These are phyloP conservation scores for Zizania palustris DNA, from an alignment of 202 grass and related monocot genomes.

Conservation along the genomic window DNA sequence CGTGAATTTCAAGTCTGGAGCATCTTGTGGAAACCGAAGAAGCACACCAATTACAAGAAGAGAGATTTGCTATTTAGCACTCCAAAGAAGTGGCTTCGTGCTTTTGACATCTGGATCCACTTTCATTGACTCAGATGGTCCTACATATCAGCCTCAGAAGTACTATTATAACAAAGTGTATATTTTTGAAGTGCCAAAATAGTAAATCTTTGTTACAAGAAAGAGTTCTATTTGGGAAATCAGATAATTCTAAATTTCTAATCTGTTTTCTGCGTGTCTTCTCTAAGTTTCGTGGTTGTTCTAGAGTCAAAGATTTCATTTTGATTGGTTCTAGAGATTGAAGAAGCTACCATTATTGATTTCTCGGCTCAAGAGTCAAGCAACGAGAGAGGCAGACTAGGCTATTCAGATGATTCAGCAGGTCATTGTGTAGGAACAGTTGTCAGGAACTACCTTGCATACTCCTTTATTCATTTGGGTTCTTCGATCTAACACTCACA, in stretches of 20 bases:
- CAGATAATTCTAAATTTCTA: constrained; percentile 29
- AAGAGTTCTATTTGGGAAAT: constrained; percentile 21
- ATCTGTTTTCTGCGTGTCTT: not conserved
- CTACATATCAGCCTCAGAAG: no score
- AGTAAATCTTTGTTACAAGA: no score
- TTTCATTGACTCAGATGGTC: no score
- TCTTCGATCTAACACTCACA: constrained; percentile 27
- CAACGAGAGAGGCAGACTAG: not conserved
- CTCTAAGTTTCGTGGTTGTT: not conserved
- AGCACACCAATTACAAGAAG: constrained; percentile 44
- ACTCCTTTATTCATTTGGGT: not conserved
- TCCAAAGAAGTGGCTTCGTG: no score
- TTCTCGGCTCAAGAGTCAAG: not conserved
- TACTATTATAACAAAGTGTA: no score
- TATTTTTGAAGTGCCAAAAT: no score
- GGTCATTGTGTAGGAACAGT: not conserved
- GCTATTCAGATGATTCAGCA: constrained; percentile 12
- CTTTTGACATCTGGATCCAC: no score
- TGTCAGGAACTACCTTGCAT: not conserved
- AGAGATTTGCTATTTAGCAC: no score
- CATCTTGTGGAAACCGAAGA: constrained; percentile 48
- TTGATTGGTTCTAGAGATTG: constrained; percentile 11
- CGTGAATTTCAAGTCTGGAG: constrained; percentile 14
- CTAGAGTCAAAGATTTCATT: constrained; percentile 1
- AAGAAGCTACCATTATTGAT: no score